Evolutionary conservation across 2,329 filamentous ascomycete species (phyloP).

Genomic region (Calonectria leucothoes): DNA sequence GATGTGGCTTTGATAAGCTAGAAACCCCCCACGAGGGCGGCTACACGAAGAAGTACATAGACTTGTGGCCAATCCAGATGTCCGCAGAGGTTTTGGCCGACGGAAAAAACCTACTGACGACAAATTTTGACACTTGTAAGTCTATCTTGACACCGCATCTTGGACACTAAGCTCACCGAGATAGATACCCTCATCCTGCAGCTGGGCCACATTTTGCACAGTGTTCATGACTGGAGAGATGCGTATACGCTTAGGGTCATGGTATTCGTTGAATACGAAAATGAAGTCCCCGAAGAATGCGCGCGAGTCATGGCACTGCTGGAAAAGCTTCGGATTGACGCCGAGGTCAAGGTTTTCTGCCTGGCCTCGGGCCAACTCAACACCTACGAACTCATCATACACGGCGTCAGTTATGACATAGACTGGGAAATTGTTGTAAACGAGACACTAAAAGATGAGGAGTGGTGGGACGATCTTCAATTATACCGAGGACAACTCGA

Average conservation of each 20-base stretch:
- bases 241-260: conserved; percentile 79
- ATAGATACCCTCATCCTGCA: conserved; percentile 83
- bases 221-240: conserved; percentile 83
- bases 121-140: conserved; percentile 91
- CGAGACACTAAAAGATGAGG: conserved; percentile 74
- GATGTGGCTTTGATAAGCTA: conserved; percentile 81
- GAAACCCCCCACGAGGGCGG: conserved; percentile 75
- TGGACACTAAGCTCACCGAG: conserved; percentile 22
- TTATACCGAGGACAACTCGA: conserved; percentile 57
- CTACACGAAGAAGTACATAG: conserved; percentile 81
- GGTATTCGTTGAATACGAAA: conserved; percentile 91
- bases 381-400: conserved; percentile 83
- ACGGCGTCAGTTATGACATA: conserved; percentile 69
- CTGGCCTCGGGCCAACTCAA: conserved; percentile 78
- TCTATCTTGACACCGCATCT: conserved; percentile 5
- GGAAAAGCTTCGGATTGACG: conserved; percentile 84
- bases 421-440: conserved; percentile 72
- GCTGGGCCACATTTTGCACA: conserved; percentile 85
- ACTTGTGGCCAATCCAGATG: conserved; percentile 95
- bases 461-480: conserved; percentile 86
- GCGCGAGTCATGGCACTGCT: conserved; percentile 78
- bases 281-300: conserved; percentile 83
- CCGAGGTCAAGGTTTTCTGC: conserved; percentile 84
- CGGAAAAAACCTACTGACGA: conserved; percentile 77
- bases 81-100: conserved; percentile 82